A percentile compares a stretch with the other conserved stretches of the same genome.
Conservation (phyloP, 345 rosid genomes). For the Brassica nigra region DNA sequence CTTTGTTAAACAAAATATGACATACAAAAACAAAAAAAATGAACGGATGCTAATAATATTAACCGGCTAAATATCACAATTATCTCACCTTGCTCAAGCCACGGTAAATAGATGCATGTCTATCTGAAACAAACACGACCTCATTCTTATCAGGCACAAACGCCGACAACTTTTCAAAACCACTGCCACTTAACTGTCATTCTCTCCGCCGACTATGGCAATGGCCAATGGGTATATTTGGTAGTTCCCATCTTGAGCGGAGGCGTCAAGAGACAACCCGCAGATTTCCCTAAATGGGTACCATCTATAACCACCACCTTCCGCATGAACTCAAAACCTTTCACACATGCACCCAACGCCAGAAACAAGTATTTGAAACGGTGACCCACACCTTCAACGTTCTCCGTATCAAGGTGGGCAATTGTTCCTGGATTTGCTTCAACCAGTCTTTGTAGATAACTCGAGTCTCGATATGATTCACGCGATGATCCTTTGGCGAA, state of each 20-base stretch:
- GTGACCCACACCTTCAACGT: neutral
- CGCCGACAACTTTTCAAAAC: neutral
- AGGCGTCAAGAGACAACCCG: neutral
- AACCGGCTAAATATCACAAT: too few species aligned
- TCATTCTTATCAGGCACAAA: neutral
- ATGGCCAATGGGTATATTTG: neutral
- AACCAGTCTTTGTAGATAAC: neutral
- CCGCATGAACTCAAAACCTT: neutral
- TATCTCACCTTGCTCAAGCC: neutral
- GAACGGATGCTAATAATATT: too few species aligned
- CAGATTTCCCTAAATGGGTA: neutral
- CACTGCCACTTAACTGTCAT: neutral
- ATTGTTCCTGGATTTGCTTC: neutral
- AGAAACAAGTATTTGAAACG: neutral
- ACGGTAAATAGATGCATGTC: neutral
- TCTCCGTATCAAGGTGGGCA: neutral
- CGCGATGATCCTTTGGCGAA: neutral
- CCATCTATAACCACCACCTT: neutral
- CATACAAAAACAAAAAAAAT: too few species aligned
- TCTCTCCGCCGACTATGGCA: neutral
- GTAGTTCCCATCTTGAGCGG: neutral
- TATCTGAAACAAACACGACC: neutral
- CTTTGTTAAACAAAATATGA: too few species aligned
- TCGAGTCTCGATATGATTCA: neutral
- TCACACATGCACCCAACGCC: neutral